phyloP scores from a whole-genome alignment of 305 asterid genomes.

The Solanum chacoense region DNA sequence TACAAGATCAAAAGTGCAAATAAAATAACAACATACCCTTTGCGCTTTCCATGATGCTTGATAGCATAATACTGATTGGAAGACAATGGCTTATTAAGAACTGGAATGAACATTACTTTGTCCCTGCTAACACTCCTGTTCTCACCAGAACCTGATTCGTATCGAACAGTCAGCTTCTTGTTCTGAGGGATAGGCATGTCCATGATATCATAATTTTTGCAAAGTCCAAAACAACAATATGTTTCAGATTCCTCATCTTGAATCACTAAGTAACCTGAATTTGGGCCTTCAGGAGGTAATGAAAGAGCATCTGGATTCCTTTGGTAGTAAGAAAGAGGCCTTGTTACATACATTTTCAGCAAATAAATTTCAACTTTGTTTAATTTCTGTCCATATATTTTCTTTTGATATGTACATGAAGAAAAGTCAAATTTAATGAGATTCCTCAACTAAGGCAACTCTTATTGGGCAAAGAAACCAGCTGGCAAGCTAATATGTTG shows the following conservation, averaged over 20 bases:
- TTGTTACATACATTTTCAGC: constrained; percentile 37
- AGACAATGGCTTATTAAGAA: constrained; percentile 44
- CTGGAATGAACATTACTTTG: constrained; percentile 35
- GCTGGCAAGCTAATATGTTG: not conserved
- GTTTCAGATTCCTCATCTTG: constrained; percentile 54
- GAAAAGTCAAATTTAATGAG: not conserved
- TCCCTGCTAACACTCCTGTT: not conserved
- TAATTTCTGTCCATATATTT: not conserved
- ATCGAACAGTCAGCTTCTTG: constrained; percentile 31
- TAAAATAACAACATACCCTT: constrained; percentile 33
- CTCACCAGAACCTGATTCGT: not conserved
- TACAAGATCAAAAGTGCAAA: not conserved
- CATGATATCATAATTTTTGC: constrained; percentile 24
- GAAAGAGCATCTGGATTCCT: constrained; percentile 24
- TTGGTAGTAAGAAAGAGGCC: constrained; percentile 41
- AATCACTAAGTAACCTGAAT: constrained; percentile 49
- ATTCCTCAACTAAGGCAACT: not conserved
- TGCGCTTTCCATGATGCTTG: constrained; percentile 29
- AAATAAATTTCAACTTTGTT: not conserved
- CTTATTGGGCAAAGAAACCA: not conserved
- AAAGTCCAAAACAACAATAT: constrained; percentile 41
- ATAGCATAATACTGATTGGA: constrained; percentile 51
- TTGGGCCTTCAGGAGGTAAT: constrained; percentile 46
- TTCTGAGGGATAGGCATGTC: constrained; percentile 56
- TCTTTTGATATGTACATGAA: not conserved